phyloP scores from a whole-genome alignment of 2,329 filamentous ascomycete species.

The Rugonectria rugulosa region DNA sequence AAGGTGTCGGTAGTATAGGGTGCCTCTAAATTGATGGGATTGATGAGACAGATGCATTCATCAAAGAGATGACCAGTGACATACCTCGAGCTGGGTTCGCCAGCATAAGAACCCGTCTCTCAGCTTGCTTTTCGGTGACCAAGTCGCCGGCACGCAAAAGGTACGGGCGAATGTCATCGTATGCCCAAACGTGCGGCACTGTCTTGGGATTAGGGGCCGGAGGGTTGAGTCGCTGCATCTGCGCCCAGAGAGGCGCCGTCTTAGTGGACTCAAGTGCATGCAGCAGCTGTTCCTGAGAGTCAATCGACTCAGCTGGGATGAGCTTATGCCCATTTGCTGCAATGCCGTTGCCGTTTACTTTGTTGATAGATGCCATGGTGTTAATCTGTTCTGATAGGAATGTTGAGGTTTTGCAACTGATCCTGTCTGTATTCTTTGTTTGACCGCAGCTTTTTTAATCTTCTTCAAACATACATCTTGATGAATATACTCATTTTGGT shows the following conservation, averaged over 20 bases:
- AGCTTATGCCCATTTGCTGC: background rate
- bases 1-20: constrained; percentile 66
- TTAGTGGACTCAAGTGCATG: constrained; percentile 6
- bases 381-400: background rate
- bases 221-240: constrained; percentile 56
- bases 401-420: background rate
- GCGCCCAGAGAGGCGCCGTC: constrained; percentile 53
- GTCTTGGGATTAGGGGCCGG: constrained; percentile 52
- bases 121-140: constrained; percentile 48
- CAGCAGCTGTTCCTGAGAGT: constrained; percentile 11
- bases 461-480: background rate
- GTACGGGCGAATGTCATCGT: constrained; percentile 42
- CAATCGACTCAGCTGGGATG: background rate
- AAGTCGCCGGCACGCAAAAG: constrained; percentile 44
- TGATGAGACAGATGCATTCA: background rate
- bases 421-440: background rate
- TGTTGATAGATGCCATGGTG: background rate
- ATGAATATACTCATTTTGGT: background rate
- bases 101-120: constrained; percentile 51
- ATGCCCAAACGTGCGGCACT: constrained; percentile 49
- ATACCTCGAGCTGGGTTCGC: constrained; percentile 54
- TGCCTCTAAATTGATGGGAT: constrained; percentile 28
- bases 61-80: too few species aligned
- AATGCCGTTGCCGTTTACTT: background rate
- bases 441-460: background rate